A percentile compares a stretch with the other conserved stretches of the same genome.
Conservation (phyloP, 305 asterid species). For the Fraxinus platypoda region DNA sequence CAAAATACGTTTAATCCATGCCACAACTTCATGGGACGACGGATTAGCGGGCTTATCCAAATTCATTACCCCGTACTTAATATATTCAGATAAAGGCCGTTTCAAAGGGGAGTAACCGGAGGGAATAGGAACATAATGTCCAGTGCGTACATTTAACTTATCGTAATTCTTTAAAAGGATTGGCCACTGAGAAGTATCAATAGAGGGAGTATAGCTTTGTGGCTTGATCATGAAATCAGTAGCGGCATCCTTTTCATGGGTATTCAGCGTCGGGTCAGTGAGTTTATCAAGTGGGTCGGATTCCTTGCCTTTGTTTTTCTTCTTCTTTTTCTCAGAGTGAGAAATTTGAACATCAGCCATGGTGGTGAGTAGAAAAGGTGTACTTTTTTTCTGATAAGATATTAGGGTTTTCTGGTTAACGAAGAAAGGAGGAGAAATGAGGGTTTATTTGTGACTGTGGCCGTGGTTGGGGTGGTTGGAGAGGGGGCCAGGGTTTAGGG, state of each 20-base stretch:
- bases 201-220: conserved; percentile 70
- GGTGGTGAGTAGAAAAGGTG: conserved; percentile 21
- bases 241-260: conserved; percentile 20
- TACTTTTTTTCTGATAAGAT: background rate
- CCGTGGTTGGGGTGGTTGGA: background rate
- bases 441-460: background rate
- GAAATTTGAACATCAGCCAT: conserved; percentile 69
- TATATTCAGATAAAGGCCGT: conserved; percentile 73
- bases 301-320: conserved; percentile 52
- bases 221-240: conserved; percentile 75
- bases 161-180: conserved; percentile 88
- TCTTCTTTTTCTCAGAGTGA: conserved; percentile 73
- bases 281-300: conserved; percentile 9
- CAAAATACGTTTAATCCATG: conserved; percentile 91
- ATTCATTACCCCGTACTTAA: conserved; percentile 81
- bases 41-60: conserved; percentile 94
- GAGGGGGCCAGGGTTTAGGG: conserved; percentile 19
- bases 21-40: conserved; percentile 93
- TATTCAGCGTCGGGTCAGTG: conserved; percentile 19
- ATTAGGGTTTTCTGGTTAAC: background rate
- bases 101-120: conserved; percentile 85
- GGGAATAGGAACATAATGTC: conserved; percentile 92
- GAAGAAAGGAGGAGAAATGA: background rate
- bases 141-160: conserved; percentile 78
- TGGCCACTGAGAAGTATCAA: conserved; percentile 93